These are phyloP conservation scores for Hsuehochloa calcarea DNA, from an alignment of 176 grass and related monocot species.

Conservation along the genomic window DNA sequence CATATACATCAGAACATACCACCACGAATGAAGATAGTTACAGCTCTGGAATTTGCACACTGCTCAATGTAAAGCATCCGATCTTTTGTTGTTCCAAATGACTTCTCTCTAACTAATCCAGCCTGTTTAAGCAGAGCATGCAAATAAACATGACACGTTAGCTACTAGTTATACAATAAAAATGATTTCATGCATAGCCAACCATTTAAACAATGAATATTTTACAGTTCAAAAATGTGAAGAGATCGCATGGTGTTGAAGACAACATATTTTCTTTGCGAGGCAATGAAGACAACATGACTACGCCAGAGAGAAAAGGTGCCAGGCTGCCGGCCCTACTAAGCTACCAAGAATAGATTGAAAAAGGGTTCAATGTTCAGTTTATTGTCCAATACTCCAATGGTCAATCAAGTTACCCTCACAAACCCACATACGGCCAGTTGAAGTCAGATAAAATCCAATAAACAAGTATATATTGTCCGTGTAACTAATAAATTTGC, in stretches of 20 bases:
- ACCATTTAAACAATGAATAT: not conserved
- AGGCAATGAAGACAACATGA: not conserved
- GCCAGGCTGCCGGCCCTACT: not conserved
- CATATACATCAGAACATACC: constrained; percentile 46
- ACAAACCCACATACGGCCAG: not conserved
- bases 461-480: not conserved
- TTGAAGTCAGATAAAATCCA: not conserved
- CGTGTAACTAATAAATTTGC: not conserved
- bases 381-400: not conserved
- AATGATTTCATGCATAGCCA: not conserved
- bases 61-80: constrained; percentile 86
- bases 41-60: constrained; percentile 85
- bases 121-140: constrained; percentile 48
- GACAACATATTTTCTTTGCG: not conserved
- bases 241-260: not conserved
- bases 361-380: not conserved
- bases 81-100: constrained; percentile 88
- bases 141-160: not conserved
- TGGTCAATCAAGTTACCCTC: not conserved
- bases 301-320: not conserved
- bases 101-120: constrained; percentile 87
- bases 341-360: not conserved
- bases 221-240: not conserved
- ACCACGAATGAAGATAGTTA: constrained; percentile 88
- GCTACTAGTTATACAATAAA: not conserved